Evolutionary conservation across 2,329 filamentous ascomycete genomes (phyloP).

Genomic region (Xylariaceae sp.): DNA sequence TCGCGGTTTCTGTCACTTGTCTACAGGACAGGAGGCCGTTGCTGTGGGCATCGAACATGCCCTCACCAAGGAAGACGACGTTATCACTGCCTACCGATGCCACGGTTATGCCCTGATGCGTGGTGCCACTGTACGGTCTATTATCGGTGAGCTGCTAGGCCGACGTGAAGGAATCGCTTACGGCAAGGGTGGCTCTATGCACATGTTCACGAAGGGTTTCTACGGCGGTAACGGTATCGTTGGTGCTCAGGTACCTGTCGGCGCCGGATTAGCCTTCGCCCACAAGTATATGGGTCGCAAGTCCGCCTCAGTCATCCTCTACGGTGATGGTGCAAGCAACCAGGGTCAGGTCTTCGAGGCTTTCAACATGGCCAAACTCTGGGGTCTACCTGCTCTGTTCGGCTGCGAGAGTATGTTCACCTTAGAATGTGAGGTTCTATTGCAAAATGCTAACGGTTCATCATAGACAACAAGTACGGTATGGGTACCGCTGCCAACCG

Average conservation of each 20-base stretch:
- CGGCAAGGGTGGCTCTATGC: constrained; percentile 99
- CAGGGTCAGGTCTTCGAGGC: constrained; percentile 99
- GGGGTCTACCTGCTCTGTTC: constrained; percentile 94
- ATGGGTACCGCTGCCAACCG: constrained; percentile 98
- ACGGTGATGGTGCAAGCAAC: constrained; percentile 98
- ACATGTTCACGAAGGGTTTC: constrained; percentile 99
- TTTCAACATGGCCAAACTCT: constrained; percentile 99
- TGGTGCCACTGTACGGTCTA: constrained; percentile 85
- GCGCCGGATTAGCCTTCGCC: constrained; percentile 94
- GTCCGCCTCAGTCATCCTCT: constrained; percentile 86
- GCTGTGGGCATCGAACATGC: constrained; percentile 97
- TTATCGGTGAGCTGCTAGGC: constrained; percentile 95
- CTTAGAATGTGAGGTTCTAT: not conserved
- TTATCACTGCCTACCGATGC: constrained; percentile 98
- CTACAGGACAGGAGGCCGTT: constrained; percentile 96
- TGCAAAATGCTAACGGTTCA: constrained; percentile 35
- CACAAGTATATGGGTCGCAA: constrained; percentile 91
- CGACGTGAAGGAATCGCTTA: constrained; percentile 96
- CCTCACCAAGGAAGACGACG: constrained; percentile 86
- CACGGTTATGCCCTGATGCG: constrained; percentile 99
- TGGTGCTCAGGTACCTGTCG: constrained; percentile 96
- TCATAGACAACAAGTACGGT: constrained; percentile 97
- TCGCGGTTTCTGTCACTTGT: constrained; percentile 98
- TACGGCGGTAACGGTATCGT: constrained; percentile 99
- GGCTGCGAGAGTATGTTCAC: constrained; percentile 89